phyloP scores from a whole-genome alignment of 208 protist genomes.

The Acanthamoeba triangularis region DNA sequence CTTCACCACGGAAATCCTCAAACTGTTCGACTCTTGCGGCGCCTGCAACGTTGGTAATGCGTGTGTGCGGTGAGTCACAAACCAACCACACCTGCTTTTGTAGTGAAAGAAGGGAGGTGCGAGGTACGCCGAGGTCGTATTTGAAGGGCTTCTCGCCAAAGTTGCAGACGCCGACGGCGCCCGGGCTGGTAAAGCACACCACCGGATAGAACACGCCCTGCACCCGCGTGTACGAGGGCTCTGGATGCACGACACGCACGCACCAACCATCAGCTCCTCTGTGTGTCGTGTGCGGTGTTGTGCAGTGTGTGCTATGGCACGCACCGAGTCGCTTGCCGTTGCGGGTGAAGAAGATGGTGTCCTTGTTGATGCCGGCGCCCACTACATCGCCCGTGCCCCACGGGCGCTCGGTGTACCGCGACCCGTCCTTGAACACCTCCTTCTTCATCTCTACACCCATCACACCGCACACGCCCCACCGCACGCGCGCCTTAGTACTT shows the following conservation, averaged over 20 bases:
- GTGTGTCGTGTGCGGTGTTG: neutral
- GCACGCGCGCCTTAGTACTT: too few species aligned
- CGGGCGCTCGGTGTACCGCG: neutral
- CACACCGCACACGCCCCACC: neutral
- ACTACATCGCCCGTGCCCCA: conserved; percentile 7
- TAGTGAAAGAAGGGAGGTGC: neutral
- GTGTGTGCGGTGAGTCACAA: neutral
- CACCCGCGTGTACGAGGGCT: conserved; percentile 1
- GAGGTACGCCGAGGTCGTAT: conserved; percentile 10
- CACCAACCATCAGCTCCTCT: neutral
- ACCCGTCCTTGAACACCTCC: conserved; percentile 50
- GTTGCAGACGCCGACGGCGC: conserved; percentile 5
- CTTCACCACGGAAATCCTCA: conserved; percentile 27
- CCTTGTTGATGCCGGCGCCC: conserved; percentile 23
- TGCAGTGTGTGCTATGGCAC: neutral
- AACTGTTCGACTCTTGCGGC: neutral
- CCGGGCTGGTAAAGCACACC: conserved; percentile 45
- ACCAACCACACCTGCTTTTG: too few species aligned
- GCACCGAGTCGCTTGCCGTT: conserved; percentile 36
- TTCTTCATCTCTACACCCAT: conserved; percentile 12
- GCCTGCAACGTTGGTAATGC: neutral
- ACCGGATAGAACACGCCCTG: conserved; percentile 46
- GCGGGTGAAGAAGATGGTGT: conserved; percentile 49
- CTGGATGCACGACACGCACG: neutral
- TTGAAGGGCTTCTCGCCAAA: conserved; percentile 56